phyloP scores from a whole-genome alignment of 2,329 filamentous ascomycete genomes.

The Cladorrhinum sp. region DNA sequence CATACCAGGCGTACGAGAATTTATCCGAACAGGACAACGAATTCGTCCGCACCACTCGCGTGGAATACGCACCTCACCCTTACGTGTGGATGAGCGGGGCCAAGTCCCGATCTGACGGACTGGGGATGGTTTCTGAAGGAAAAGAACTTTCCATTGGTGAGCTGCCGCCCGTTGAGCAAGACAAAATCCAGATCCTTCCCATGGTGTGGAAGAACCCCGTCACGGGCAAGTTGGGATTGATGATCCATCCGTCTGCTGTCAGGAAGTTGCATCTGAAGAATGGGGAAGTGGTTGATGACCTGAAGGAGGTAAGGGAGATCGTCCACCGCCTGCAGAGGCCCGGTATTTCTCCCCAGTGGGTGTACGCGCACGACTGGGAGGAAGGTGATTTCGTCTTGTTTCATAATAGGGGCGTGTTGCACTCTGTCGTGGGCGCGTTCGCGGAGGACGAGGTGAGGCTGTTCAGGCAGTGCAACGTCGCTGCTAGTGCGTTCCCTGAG shows the following conservation, averaged over 20 bases:
- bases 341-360: constrained; percentile 63
- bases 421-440: constrained; percentile 74
- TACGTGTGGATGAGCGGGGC: constrained; percentile 79
- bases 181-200: constrained; percentile 68
- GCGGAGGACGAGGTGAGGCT: constrained; percentile 68
- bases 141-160: constrained; percentile 58
- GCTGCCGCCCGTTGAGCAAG: constrained; percentile 62
- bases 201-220: constrained; percentile 77
- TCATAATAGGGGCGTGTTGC: constrained; percentile 72
- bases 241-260: constrained; percentile 71
- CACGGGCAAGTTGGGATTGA: constrained; percentile 65
- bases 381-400: constrained; percentile 75
- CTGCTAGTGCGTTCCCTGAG: constrained; percentile 57
- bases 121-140: constrained; percentile 67
- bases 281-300: constrained; percentile 66
- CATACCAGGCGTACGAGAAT: constrained; percentile 67
- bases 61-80: constrained; percentile 76
- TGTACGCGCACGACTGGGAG: constrained; percentile 75
- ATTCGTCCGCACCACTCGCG: constrained; percentile 62
- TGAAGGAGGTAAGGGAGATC: constrained; percentile 63
- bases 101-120: constrained; percentile 63
- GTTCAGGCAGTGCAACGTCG: constrained; percentile 77
- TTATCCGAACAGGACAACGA: constrained; percentile 64
- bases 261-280: constrained; percentile 65
- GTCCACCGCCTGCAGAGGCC: constrained; percentile 68